These are phyloP conservation scores for Solanum etuberosum DNA, from an alignment of 257 asterid genomes.

Conservation along the genomic window DNA sequence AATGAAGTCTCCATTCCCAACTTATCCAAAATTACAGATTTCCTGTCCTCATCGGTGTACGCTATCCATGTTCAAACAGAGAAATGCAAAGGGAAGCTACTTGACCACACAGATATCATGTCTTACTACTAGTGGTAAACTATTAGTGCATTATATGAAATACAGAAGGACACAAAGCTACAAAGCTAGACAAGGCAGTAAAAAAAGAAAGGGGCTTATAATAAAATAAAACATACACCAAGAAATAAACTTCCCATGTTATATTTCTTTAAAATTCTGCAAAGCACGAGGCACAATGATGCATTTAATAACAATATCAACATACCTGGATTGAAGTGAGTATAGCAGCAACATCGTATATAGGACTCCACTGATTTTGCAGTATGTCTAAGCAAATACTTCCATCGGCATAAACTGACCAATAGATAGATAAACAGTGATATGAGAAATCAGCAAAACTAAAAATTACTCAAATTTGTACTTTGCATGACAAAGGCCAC, in stretches of 20 bases:
- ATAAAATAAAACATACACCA: neutral
- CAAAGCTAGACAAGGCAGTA: neutral
- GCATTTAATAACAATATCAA: neutral
- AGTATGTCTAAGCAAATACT: slow-evolving; percentile 88
- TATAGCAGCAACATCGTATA: slow-evolving; percentile 88
- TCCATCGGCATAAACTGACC: slow-evolving; percentile 87
- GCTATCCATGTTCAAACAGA: neutral
- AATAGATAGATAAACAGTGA: neutral
- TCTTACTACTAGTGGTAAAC: neutral
- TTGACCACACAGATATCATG: neutral
- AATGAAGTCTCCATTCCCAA: neutral
- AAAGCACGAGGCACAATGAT: neutral
- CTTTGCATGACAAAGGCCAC: neutral
- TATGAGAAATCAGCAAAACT: neutral
- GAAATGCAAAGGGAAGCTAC: neutral
- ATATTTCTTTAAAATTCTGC: neutral
- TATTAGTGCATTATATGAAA: neutral
- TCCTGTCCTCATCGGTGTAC: neutral
- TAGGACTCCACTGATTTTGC: slow-evolving; percentile 97
- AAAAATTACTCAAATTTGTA: neutral
- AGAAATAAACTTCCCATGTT: neutral
- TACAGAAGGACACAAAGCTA: neutral
- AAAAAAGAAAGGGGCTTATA: neutral
- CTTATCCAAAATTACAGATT: neutral
- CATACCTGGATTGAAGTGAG: slow-evolving; percentile 90